Conservation (phyloP, 192 early-diverging fungal species). For the Backusella liffmaniae region DNA sequence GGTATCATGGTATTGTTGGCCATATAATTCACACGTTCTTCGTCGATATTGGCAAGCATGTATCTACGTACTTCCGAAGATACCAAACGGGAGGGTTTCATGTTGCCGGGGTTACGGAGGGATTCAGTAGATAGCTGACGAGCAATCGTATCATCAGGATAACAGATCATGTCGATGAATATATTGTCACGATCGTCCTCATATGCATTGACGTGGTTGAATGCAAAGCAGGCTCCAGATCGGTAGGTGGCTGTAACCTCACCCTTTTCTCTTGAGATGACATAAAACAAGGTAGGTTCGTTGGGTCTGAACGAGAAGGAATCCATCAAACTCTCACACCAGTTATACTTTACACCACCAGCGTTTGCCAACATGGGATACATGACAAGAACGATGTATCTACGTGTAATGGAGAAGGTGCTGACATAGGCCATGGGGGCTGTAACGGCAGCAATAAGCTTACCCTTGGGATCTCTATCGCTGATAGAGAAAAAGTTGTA, state of each 20-base stretch:
- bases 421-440: conserved; percentile 72
- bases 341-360: conserved; percentile 65
- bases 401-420: conserved; percentile 71
- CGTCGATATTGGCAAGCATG: conserved; percentile 53
- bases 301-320: conserved; percentile 61
- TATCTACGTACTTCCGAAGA: conserved; percentile 61
- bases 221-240: conserved; percentile 57
- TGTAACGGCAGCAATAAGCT: conserved; percentile 57
- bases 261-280: conserved; percentile 68
- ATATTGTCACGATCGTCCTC: conserved; percentile 63
- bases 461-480: conserved; percentile 60
- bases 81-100: conserved; percentile 43
- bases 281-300: conserved; percentile 65
- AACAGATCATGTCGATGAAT: conserved; percentile 57
- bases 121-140: conserved; percentile 54
- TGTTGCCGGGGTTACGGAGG: conserved; percentile 48
- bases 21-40: conserved; percentile 48
- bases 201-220: conserved; percentile 76
- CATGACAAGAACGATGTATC: conserved; percentile 70
- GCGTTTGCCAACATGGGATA: conserved; percentile 62
- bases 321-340: conserved; percentile 71
- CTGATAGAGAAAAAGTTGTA: conserved; percentile 68
- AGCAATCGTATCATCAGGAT: conserved; percentile 59
- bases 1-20: conserved; percentile 34
- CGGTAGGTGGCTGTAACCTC: conserved; percentile 68